Evolutionary conservation across 352 stramenopile species (phyloP), one percentile per base, ranked within the genome.

Genomic region (Peronospora destructor): DNA sequence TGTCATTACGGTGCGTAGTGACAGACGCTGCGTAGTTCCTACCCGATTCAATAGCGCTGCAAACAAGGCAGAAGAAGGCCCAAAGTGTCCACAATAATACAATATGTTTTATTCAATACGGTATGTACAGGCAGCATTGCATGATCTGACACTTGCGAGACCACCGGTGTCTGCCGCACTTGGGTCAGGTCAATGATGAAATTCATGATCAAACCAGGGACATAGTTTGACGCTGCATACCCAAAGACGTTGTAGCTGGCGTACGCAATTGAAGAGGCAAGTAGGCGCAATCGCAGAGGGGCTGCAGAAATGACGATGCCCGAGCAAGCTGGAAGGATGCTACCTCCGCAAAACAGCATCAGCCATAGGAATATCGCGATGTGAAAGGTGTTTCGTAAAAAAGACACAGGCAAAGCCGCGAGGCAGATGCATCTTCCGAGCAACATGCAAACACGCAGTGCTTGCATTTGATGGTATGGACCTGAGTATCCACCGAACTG

Each of bases 211-310:
- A 89, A 62, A 0, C 80, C 80, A 16, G 80, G 80, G 40, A 91
- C 63, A 68, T 91, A 91, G 64, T 86, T 89, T n/a, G 77, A 89
- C 7, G 77, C 66, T 38, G 79, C 78, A 59, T 91, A 89, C 19
- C 81, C 81, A n/a, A 91, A 76, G n/a, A 91, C 57, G 49, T 91
- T 91, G 64, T 90, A 91, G 51, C 72, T 84, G 13, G 73, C 73
- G 43, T 91, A 88, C 10, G 81, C 78, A 13, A 91, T 75, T 11
- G 81, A 91, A 3, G 78, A 88, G 25, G 78, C 81, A 19, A 91
- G 55, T 43, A 78, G 76, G 12, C 79, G 74, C 43, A 90, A 56
- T 3, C 62, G 72, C 13, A 60, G 64, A 13, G 81, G 81, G 13
- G 79, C 68, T 23, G 73, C 77, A 32, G 74, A 84, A 37, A 91